A percentile compares a stretch with the other conserved stretches of the same genome.
Evolutionary conservation across 2,329 filamentous ascomycete genomes (phyloP).

Genomic region (Kalmusia sp.): DNA sequence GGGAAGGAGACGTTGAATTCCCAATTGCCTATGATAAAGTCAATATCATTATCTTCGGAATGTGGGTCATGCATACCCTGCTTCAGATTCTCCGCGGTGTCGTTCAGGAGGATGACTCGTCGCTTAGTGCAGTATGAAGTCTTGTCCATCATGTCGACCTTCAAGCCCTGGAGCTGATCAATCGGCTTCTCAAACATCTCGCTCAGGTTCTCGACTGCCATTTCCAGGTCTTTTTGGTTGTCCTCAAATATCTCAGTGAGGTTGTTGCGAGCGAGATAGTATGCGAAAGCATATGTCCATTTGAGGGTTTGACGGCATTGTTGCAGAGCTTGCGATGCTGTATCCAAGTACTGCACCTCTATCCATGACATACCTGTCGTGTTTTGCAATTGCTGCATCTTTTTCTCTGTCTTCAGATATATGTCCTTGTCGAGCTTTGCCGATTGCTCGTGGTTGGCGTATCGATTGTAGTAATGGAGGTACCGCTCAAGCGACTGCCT

Average conservation of each 20-base stretch:
- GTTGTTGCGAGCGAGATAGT: constrained; percentile 95
- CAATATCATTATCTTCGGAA: constrained; percentile 6
- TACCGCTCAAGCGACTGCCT: constrained; percentile 94
- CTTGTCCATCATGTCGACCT: constrained; percentile 98
- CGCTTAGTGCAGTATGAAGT: constrained; percentile 96
- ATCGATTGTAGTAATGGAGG: constrained; percentile 98
- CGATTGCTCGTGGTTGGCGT: constrained; percentile 98
- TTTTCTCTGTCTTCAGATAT: constrained; percentile 95
- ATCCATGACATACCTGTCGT: constrained; percentile 98
- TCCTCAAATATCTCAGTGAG: constrained; percentile 97
- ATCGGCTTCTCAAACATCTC: constrained; percentile 99
- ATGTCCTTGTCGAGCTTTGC: constrained; percentile 96
- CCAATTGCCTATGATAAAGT: constrained; percentile 34
- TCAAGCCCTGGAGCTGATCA: constrained; percentile 81
- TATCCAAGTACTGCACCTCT: constrained; percentile 95
- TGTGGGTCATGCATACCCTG: constrained; percentile 67
- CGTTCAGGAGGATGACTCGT: constrained; percentile 85
- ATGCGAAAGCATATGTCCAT: constrained; percentile 99
- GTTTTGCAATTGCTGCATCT: constrained; percentile 96
- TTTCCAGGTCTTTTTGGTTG: constrained; percentile 96
- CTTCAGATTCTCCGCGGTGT: constrained; percentile 91
- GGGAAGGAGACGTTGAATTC: constrained; percentile 33
- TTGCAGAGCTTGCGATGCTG: constrained; percentile 90
- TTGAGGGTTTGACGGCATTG: constrained; percentile 98
- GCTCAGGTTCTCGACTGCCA: constrained; percentile 95